These are phyloP conservation scores for Rosa lucieae DNA, from an alignment of 306 rosid genomes.

Conservation along the genomic window DNA sequence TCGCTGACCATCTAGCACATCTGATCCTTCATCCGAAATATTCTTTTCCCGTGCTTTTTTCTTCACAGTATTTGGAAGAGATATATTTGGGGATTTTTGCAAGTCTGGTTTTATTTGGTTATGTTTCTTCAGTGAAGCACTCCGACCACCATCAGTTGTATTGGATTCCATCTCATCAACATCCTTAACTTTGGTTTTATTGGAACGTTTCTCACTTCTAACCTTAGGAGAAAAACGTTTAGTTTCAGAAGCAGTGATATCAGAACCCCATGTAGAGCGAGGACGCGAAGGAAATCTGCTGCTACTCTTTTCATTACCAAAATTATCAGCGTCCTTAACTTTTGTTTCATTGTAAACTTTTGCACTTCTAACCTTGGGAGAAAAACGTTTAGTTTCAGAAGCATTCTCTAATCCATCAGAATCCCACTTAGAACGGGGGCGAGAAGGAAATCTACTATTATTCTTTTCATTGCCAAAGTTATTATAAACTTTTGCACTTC, in stretches of 20 bases:
- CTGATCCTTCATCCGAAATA: conserved; percentile 34
- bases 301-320: conserved; percentile 7
- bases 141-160: conserved; percentile 21
- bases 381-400: conserved; percentile 33
- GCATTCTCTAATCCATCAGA: conserved; percentile 25
- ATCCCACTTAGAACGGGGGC: conserved; percentile 41
- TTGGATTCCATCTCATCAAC: conserved; percentile 18
- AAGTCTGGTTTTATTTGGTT: conserved; percentile 32
- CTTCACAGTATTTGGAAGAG: conserved; percentile 35
- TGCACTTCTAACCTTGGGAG: conserved; percentile 26
- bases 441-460: conserved; percentile 11
- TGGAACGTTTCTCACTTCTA: conserved; percentile 26
- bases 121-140: conserved; percentile 37
- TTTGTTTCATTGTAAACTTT: conserved; percentile 5
- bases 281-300: conserved; percentile 11
- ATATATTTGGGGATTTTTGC: conserved; percentile 19
- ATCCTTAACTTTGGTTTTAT: conserved; percentile 32
- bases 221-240: conserved; percentile 27
- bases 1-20: conserved; percentile 40
- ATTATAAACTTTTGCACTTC: conserved; percentile 23
- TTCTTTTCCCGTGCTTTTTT: conserved; percentile 31
- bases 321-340: neutral
- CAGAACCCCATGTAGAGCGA: conserved; percentile 43
- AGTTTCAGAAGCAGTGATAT: conserved; percentile 25
- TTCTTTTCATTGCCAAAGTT: conserved; percentile 3